Base-by-base conservation (phyloP, 495 filamentous ascomycete species). In the Tirmania nivea region DNA sequence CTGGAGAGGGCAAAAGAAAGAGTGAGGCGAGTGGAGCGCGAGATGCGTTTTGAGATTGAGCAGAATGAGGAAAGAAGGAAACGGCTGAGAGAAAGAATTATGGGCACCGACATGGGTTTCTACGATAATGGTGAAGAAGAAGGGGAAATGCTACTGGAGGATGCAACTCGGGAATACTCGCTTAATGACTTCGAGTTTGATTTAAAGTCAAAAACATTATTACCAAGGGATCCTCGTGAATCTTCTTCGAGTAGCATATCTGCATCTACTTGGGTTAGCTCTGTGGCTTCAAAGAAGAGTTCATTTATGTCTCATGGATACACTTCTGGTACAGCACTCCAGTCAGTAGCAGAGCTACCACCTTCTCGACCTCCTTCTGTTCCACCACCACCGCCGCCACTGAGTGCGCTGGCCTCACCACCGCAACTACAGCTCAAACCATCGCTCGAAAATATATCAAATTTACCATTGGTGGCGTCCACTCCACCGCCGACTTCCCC, bases 141-240 rank as follows among this genome's bases (percentile, higher is more conserved):
- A 58, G 90, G 94, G 63, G 87, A 96, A 62, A 76, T 86, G 37
- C 72, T 95, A 56, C 67, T 97, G 37, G 90, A 97, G 58, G 86
- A 94, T 63, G 89, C 94, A 78, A 90, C 86, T 0, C 78, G 74
- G 56, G 86, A 83, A 50, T 92, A 89, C 62, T 73, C 82, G 34
- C 80, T 94, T 70, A 84, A 90, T 54, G 85, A 89, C 53, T 89
- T 92, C 61, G 75, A 87, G 54, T 84, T 93, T 65, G 82, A 78
- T 49, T 62, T 78, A 16, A 78, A 78, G 59, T 74, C 78, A 3
- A 87, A 83, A 56, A 80, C 83, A 10, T 75, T 81, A 12, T 70
- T 94, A 25, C 89, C 89, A 36, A 77, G 89, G 54, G 84, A 93
- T 62, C 87, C 86, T 35, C 77, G 89, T 56, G 86, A 94, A 62